Conservation (phyloP, 2,329 filamentous ascomycete genomes). For the Paracamarosporium sp. region DNA sequence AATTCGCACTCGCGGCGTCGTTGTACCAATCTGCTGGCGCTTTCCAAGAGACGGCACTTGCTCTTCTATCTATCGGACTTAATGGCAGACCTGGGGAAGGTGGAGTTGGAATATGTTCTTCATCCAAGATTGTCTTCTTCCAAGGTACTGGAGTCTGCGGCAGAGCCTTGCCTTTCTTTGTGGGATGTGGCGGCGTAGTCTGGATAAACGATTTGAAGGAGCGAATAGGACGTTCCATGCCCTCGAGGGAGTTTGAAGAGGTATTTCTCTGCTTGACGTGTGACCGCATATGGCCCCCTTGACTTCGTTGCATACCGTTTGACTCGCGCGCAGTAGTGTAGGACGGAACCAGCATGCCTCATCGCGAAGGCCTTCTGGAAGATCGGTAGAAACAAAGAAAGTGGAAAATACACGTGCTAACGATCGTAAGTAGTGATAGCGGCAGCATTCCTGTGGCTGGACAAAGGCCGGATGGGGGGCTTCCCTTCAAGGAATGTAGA, state of each 20-base stretch:
- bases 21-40: conserved; percentile 36
- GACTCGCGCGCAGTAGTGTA: conserved; percentile 22
- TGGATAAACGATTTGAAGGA: conserved; percentile 41
- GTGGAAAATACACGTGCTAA: conserved; percentile 26
- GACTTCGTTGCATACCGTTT: conserved; percentile 31
- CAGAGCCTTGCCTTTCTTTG: conserved; percentile 27
- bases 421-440: conserved; percentile 20
- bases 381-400: conserved; percentile 37
- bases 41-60: conserved; percentile 31
- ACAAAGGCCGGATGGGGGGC: conserved; percentile 32
- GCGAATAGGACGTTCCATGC: conserved; percentile 41
- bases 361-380: conserved; percentile 32
- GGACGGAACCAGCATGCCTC: conserved; percentile 13
- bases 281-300: conserved; percentile 27
- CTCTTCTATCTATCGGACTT: conserved; percentile 7
- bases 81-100: conserved; percentile 7
- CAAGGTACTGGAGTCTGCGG: conserved; percentile 26
- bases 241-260: conserved; percentile 34
- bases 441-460: conserved; percentile 13
- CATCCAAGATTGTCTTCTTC: neutral
- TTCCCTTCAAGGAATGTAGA: conserved; percentile 19
- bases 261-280: conserved; percentile 27
- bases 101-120: conserved; percentile 1
- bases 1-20: neutral
- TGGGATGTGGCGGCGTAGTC: conserved; percentile 25